Evolutionary conservation across 2,329 filamentous ascomycete genomes (phyloP), one percentile per base, ranked within the genome.

Genomic region (Apiospora saccharicola): DNA sequence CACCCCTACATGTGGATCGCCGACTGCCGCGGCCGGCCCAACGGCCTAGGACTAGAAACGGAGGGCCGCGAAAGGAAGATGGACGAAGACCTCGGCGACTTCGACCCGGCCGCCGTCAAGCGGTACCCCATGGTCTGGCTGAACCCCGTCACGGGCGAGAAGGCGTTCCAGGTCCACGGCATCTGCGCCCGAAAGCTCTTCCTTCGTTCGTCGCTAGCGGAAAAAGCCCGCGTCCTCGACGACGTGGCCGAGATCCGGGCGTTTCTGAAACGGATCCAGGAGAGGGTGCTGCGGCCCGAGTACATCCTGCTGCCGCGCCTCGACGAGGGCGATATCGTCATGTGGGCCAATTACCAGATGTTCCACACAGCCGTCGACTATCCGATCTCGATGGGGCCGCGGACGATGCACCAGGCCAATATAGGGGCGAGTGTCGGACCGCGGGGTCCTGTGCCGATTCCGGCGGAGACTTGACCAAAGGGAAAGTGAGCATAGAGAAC

Each of bases 381-480:
- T 72, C 84, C 83, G 0, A 77, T 80, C 44, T 78, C 78, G 43
- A 81, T 79, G 68, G 83, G 84, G 0, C 75, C 80, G 19, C 77
- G 85, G 53, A 83, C 83, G 34, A 86, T 85, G 83, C 85, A 86
- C 74, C 85, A 86, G 75, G 84, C 83, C 4, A 85, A 85, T 69
- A 82, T 86, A 67, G 82, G 80, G 19, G 82, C 82, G 19, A 76
- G 74, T 4, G 46, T 71, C 41, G 71, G 71, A 22, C 77, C 76
- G 8, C 49, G 74, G 0, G 77, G 77, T 16, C 76, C 75, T 34
- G 57, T 72, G 44, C 73, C 74, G 0, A 75, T 77, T n/a, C 75
- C 75, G 1, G 61, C 24, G 22, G 30, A 14, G 67, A 6, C 57
- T 34, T 67, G 49, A 51, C 14, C 10, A 10, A 14, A 51, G n/a